Conservation (phyloP, 805 yeast species). For the Lipomyces orientalis region DNA sequence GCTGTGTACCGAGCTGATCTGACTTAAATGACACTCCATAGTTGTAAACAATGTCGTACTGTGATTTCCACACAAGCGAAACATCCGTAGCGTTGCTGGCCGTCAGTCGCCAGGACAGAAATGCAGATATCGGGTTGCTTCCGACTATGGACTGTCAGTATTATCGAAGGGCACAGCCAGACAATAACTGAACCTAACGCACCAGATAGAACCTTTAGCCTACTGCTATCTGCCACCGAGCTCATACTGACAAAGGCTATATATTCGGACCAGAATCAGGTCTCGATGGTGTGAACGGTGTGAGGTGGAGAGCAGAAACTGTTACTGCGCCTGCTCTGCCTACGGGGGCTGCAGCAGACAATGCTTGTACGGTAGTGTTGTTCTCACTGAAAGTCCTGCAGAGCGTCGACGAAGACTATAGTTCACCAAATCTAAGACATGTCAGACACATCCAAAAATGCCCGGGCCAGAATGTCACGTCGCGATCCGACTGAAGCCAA, state of each 20-base stretch:
- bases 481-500: neutral
- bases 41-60: constrained; percentile 33
- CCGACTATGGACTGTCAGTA: constrained; percentile 32
- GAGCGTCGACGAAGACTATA: neutral
- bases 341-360: neutral
- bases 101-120: constrained; percentile 37
- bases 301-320: neutral
- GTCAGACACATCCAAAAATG: neutral
- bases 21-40: constrained; percentile 37
- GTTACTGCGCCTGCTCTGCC: neutral
- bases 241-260: neutral
- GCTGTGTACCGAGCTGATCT: constrained; percentile 24
- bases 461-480: neutral
- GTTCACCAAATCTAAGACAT: neutral
- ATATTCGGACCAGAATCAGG: neutral
- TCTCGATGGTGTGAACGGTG: neutral
- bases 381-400: neutral
- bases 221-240: constrained; percentile 19
- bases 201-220: constrained; percentile 25
- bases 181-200: neutral
- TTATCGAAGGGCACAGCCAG: neutral
- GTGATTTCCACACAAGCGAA: constrained; percentile 37
- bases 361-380: neutral
- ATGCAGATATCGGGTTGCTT: constrained; percentile 37
- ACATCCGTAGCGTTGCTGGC: constrained; percentile 36